Conservation (phyloP, 495 filamentous ascomycete genomes). For the Friedmanniomyces simplex region DNA sequence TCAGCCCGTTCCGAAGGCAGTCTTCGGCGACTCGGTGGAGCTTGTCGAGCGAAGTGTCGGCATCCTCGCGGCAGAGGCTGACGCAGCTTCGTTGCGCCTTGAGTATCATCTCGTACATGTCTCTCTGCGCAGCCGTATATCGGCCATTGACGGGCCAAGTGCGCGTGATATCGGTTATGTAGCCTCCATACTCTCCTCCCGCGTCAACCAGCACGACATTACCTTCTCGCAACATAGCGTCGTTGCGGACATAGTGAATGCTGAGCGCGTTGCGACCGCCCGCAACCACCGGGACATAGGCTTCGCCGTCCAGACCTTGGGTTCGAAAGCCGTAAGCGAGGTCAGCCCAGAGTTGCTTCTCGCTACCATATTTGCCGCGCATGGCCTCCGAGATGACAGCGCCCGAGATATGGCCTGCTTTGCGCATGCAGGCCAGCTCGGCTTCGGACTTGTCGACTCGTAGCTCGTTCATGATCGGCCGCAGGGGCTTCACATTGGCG, state of each 20-base stretch:
- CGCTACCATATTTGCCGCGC: conserved; percentile 48
- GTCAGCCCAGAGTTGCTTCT: conserved; percentile 67
- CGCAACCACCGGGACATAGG: conserved; percentile 88
- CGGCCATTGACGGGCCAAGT: conserved; percentile 80
- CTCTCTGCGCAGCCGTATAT: conserved; percentile 69
- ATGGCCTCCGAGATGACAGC: conserved; percentile 78
- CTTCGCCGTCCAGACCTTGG: conserved; percentile 63
- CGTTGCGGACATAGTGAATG: conserved; percentile 90
- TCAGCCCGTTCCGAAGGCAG: conserved; percentile 57
- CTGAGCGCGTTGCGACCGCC: conserved; percentile 74
- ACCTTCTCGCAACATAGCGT: conserved; percentile 51
- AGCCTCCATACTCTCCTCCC: conserved; percentile 87
- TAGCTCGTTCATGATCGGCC: conserved; percentile 60
- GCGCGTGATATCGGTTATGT: conserved; percentile 88
- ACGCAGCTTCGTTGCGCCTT: conserved; percentile 68
- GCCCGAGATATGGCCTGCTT: conserved; percentile 68
- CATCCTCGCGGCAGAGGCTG: conserved; percentile 61
- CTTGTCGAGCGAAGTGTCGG: conserved; percentile 62
- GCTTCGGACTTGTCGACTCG: conserved; percentile 71
- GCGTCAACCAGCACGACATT: conserved; percentile 87
- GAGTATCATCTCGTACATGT: conserved; percentile 79
- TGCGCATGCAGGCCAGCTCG: conserved; percentile 77
- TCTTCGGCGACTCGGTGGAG: conserved; percentile 67
- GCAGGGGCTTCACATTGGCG: conserved; percentile 43
- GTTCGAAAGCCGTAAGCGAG: conserved; percentile 73